phyloP scores from a whole-genome alignment of 2,329 filamentous ascomycete genomes.

The Pseudonectria buxi region DNA sequence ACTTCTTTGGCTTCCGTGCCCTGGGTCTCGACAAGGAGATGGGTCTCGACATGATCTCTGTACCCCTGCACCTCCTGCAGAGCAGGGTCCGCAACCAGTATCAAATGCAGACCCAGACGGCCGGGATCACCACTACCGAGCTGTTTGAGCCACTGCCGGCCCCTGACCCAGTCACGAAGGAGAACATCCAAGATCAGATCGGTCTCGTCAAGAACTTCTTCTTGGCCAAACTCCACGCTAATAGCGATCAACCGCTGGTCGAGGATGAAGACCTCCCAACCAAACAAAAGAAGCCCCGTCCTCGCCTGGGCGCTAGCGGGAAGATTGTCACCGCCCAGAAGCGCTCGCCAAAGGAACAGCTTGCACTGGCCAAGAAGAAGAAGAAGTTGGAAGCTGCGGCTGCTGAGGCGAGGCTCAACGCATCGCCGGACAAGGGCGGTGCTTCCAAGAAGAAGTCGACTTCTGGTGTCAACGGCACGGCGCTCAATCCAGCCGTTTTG shows the following conservation, averaged over 20 bases:
- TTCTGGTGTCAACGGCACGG: slow-evolving; percentile 28
- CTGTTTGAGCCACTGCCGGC: slow-evolving; percentile 62
- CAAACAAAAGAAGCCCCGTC: slow-evolving; percentile 76
- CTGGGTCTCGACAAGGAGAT: slow-evolving; percentile 89
- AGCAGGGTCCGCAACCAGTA: slow-evolving; percentile 81
- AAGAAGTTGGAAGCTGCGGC: slow-evolving; percentile 66
- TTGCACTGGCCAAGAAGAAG: slow-evolving; percentile 80
- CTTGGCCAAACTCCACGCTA: slow-evolving; percentile 77
- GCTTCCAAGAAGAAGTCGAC: slow-evolving; percentile 47
- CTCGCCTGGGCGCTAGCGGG: slow-evolving; percentile 62
- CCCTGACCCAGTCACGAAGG: slow-evolving; percentile 70
- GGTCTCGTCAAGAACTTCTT: slow-evolving; percentile 90
- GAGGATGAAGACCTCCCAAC: slow-evolving; percentile 93
- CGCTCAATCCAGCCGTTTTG: slow-evolving; percentile 33
- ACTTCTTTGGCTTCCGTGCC: slow-evolving; percentile 98
- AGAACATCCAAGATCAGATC: slow-evolving; percentile 73
- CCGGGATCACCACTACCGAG: slow-evolving; percentile 50
- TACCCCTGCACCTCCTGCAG: slow-evolving; percentile 89
- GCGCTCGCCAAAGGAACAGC: slow-evolving; percentile 72
- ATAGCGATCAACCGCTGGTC: slow-evolving; percentile 70
- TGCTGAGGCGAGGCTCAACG: slow-evolving; percentile 38
- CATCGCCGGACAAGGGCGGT: slow-evolving; percentile 28
- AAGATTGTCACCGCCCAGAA: slow-evolving; percentile 85
- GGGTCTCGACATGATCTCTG: slow-evolving; percentile 77
- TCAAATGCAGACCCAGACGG: slow-evolving; percentile 64